These are phyloP conservation scores for Lichtheimia ramosa DNA, from an alignment of 371 early-diverging fungal species.

Conservation along the genomic window DNA sequence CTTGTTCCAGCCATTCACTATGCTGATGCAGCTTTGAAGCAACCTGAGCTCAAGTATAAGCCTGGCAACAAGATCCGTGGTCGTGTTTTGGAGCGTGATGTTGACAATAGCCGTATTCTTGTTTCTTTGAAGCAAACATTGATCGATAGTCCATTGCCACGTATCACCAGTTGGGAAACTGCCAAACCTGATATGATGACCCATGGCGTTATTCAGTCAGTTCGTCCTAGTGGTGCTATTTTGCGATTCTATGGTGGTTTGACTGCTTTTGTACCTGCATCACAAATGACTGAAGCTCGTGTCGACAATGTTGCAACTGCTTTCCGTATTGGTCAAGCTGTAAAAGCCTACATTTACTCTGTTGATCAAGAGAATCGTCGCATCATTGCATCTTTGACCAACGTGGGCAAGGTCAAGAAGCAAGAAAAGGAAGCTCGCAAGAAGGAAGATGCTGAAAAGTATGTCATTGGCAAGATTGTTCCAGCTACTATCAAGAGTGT, in stretches of 20 bases:
- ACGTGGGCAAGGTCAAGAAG: conserved; percentile 26
- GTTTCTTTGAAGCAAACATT: conserved; percentile 82
- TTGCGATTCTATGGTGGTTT: conserved; percentile 79
- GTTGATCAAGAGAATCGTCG: conserved; percentile 48
- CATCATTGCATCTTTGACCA: conserved; percentile 38
- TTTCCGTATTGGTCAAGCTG: conserved; percentile 76
- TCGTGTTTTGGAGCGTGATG: conserved; percentile 70
- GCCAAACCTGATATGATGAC: conserved; percentile 58
- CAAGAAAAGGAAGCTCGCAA: conserved; percentile 36
- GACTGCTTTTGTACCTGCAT: conserved; percentile 65
- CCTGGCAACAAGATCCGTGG: conserved; percentile 64
- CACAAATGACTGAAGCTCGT: conserved; percentile 62
- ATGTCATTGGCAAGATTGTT: conserved; percentile 53
- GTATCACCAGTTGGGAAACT: conserved; percentile 59
- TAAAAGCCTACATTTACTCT: conserved; percentile 73
- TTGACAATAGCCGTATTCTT: conserved; percentile 50
- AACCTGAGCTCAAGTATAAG: conserved; percentile 81
- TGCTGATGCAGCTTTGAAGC: conserved; percentile 71
- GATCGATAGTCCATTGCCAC: conserved; percentile 69
- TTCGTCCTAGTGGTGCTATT: conserved; percentile 69
- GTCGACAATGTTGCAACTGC: conserved; percentile 41
- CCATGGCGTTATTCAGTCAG: conserved; percentile 65
- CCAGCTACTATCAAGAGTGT: conserved; percentile 57
- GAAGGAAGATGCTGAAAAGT: conserved; percentile 47
- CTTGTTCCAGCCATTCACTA: conserved; percentile 75